phyloP scores from a whole-genome alignment of 2,329 filamentous ascomycete genomes.

The Trichoderma asperellum region DNA sequence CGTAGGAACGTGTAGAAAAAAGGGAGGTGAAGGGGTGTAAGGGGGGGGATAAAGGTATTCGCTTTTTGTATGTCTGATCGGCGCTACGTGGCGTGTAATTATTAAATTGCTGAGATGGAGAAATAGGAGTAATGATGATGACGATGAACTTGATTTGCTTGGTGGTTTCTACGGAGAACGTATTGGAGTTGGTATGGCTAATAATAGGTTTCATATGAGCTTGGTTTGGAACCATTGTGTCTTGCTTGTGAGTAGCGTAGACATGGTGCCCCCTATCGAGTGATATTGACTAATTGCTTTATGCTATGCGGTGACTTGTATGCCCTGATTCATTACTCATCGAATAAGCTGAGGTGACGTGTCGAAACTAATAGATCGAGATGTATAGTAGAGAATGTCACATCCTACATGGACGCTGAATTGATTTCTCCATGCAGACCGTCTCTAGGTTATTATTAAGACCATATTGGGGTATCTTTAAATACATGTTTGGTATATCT shows the following conservation, averaged over 20 bases:
- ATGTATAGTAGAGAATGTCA: not conserved
- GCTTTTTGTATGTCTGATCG: not conserved
- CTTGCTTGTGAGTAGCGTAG: not conserved
- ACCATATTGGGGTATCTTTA: conserved; percentile 1
- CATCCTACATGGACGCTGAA: not conserved
- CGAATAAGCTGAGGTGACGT: not conserved
- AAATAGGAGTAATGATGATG: not conserved
- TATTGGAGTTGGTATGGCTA: not conserved
- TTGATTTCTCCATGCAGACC: not conserved
- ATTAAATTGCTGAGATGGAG: not conserved
- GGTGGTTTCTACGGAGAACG: not conserved
- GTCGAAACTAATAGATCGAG: not conserved
- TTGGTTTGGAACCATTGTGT: not conserved
- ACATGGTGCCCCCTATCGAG: not conserved
- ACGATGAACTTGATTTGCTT: not conserved
- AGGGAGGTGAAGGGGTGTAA: not conserved
- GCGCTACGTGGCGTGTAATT: not conserved
- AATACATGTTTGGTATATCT: conserved; percentile 13
- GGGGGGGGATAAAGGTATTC: not conserved
- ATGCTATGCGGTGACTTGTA: not conserved
- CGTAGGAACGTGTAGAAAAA: not conserved
- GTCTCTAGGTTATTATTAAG: not conserved
- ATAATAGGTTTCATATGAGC: not conserved
- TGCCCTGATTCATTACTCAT: not conserved
- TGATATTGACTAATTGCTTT: not conserved